phyloP scores from a whole-genome alignment of 2,329 filamentous ascomycete species.

The Didymella pinodella region DNA sequence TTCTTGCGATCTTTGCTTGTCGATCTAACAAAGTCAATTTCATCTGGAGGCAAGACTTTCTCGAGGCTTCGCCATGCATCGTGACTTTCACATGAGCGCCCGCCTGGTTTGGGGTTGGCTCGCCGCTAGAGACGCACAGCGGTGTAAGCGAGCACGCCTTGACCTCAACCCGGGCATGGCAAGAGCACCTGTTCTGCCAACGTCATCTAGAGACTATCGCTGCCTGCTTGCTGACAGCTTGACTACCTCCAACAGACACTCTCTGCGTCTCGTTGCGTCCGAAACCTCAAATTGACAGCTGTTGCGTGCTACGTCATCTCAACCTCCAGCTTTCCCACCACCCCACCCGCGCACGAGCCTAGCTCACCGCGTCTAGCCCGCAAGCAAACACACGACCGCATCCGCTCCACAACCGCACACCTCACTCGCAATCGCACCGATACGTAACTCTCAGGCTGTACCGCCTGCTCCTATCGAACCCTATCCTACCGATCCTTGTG shows the following conservation, averaged over 20 bases:
- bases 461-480: conserved; percentile 23
- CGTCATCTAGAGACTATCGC: conserved; percentile 47
- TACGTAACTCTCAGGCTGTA: conserved; percentile 21
- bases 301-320: conserved; percentile 36
- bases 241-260: conserved; percentile 18
- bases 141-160: conserved; percentile 32
- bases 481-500: conserved; percentile 23
- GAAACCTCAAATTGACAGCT: conserved; percentile 9
- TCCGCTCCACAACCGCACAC: conserved; percentile 29
- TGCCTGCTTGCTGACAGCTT: conserved; percentile 32
- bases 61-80: conserved; percentile 3
- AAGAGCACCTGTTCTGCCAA: conserved; percentile 37
- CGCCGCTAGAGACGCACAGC: conserved; percentile 25
- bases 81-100: conserved; percentile 18
- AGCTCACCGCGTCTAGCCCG: conserved; percentile 46
- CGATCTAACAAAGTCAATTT: neutral
- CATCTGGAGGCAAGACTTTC: neutral
- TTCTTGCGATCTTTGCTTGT: neutral
- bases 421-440: conserved; percentile 27
- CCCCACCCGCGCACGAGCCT: conserved; percentile 43
- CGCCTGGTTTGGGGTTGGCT: conserved; percentile 21
- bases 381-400: conserved; percentile 47
- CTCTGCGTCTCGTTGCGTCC: conserved; percentile 10
- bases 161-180: conserved; percentile 33
- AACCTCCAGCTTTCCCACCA: conserved; percentile 23